Conservation (phyloP, 2,329 filamentous ascomycete genomes). For the Epichloe coenophiala region DNA sequence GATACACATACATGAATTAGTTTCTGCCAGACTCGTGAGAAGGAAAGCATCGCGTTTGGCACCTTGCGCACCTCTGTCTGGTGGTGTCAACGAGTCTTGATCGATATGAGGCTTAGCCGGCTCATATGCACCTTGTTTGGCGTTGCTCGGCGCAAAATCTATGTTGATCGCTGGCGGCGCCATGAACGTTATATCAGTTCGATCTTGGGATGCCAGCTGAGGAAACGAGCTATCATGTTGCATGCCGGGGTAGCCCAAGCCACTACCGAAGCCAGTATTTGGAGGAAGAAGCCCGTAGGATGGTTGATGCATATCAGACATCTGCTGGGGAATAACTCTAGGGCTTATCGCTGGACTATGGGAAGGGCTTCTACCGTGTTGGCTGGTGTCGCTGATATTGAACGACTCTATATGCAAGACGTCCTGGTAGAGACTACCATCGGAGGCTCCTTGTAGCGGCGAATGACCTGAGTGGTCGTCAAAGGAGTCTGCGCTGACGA, state of each 20-base stretch:
- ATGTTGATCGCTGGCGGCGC: slow-evolving; percentile 91
- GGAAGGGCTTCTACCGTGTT: slow-evolving; percentile 67
- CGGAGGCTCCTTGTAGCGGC: slow-evolving; percentile 63
- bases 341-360: slow-evolving; percentile 57
- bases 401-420: slow-evolving; percentile 68
- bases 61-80: slow-evolving; percentile 47
- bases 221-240: slow-evolving; percentile 38
- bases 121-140: slow-evolving; percentile 19
- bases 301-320: slow-evolving; percentile 36
- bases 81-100: slow-evolving; percentile 71
- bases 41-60: not conserved
- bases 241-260: slow-evolving; percentile 20
- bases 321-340: slow-evolving; percentile 42
- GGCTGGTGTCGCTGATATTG: slow-evolving; percentile 63
- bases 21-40: not conserved
- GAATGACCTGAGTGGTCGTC: slow-evolving; percentile 62
- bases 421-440: slow-evolving; percentile 61
- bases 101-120: slow-evolving; percentile 52
- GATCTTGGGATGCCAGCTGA: slow-evolving; percentile 31
- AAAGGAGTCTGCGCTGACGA: slow-evolving; percentile 66
- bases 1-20: not conserved
- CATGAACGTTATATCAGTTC: slow-evolving; percentile 59
- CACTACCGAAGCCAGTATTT: slow-evolving; percentile 24
- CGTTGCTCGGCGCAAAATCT: slow-evolving; percentile 71
- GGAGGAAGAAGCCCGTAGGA: slow-evolving; percentile 30